phyloP scores from a whole-genome alignment of 768 basidiomycete species.

The Tremella mesenterica region DNA sequence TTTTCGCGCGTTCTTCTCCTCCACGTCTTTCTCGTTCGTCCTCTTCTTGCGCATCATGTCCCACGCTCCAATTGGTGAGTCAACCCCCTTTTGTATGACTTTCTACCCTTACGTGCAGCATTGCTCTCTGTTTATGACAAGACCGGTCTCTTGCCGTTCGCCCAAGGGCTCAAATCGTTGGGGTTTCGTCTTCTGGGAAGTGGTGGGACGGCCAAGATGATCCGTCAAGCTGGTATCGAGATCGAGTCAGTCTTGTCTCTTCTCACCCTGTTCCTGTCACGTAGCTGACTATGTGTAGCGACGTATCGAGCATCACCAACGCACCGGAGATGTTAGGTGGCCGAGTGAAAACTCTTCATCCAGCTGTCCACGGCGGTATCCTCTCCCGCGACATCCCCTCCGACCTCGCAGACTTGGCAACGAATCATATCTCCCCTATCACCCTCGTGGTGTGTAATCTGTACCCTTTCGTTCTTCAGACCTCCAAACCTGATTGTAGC shows the following conservation, averaged over 20 bases:
- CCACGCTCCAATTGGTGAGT: conserved; percentile 9
- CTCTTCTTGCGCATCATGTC: too few relatives aligned
- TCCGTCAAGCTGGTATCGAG: conserved; percentile 81
- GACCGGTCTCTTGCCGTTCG: conserved; percentile 75
- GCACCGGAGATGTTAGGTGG: conserved; percentile 99
- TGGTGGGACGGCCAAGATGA: conserved; percentile 95
- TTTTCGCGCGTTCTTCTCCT: too few relatives aligned
- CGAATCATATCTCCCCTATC: conserved; percentile 82
- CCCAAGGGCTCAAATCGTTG: conserved; percentile 66
- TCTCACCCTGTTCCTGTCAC: too few relatives aligned
- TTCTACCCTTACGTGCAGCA: conserved; percentile 46
- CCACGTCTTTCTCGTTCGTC: too few relatives aligned
- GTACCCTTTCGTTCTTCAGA: conserved; percentile 88
- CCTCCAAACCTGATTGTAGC: conserved; percentile 71
- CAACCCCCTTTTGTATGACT: background rate
- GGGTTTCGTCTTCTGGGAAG: conserved; percentile 87
- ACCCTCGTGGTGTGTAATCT: conserved; percentile 98
- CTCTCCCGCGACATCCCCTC: conserved; percentile 84
- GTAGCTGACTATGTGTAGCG: conserved; percentile 51
- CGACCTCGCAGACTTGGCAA: conserved; percentile 73
- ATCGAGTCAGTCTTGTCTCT: conserved; percentile 62
- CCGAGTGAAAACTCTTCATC: conserved; percentile 94
- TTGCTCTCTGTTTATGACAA: conserved; percentile 96
- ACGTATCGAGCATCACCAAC: conserved; percentile 94
- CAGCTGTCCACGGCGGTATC: conserved; percentile 95